A percentile compares a stretch with the other conserved stretches of the same genome.
These are phyloP conservation scores for Apiosordaria backusii DNA, from an alignment of 495 filamentous ascomycete species.

Conservation along the genomic window DNA sequence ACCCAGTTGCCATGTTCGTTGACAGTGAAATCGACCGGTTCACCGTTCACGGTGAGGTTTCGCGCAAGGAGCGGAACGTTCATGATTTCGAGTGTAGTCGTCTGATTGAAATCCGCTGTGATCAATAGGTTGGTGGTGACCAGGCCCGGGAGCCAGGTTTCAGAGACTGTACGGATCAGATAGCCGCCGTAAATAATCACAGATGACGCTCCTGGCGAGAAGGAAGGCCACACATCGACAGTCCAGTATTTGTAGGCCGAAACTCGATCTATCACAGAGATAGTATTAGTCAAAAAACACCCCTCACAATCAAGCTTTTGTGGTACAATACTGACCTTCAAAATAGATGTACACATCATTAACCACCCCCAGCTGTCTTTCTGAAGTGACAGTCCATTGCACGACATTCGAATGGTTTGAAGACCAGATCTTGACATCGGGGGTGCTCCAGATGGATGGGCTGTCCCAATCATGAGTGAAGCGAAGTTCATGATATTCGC, in stretches of 20 bases:
- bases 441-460: conserved; percentile 28
- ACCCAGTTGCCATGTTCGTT: conserved; percentile 53
- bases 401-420: neutral
- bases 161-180: conserved; percentile 60
- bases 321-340: neutral
- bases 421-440: conserved; percentile 30
- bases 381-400: conserved; percentile 10
- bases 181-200: conserved; percentile 71
- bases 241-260: conserved; percentile 76
- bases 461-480: conserved; percentile 41
- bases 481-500: conserved; percentile 67
- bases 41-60: conserved; percentile 58
- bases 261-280: conserved; percentile 50
- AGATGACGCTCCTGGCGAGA: conserved; percentile 23
- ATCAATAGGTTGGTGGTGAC: conserved; percentile 34
- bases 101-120: conserved; percentile 67
- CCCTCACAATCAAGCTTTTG: neutral
- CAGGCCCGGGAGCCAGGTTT: conserved; percentile 10
- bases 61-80: conserved; percentile 51
- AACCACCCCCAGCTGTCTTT: neutral
- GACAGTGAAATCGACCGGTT: conserved; percentile 37
- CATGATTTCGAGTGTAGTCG: conserved; percentile 59
- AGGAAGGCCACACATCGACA: conserved; percentile 37
- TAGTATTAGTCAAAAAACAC: neutral
- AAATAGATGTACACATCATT: conserved; percentile 46